A percentile compares a stretch with the other conserved stretches of the same genome.
These are phyloP conservation scores for Aspergillus hortae DNA, from an alignment of 2,329 filamentous ascomycete genomes.

Conservation along the genomic window DNA sequence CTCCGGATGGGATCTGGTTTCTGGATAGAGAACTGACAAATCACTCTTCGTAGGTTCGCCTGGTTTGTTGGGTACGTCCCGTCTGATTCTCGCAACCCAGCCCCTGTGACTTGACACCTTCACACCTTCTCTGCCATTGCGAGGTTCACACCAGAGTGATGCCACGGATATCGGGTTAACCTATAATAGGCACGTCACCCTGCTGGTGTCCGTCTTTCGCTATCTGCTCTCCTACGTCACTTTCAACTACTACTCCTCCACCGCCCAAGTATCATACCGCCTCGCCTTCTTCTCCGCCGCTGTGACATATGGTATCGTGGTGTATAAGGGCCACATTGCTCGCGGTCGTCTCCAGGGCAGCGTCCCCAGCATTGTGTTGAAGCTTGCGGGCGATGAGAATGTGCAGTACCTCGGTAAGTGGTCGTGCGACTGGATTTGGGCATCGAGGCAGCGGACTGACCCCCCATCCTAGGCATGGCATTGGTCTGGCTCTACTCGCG, in stretches of 20 bases:
- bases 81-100: slow-evolving; percentile 1
- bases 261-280: slow-evolving; percentile 82
- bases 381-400: slow-evolving; percentile 83
- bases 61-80: slow-evolving; percentile 76
- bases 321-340: slow-evolving; percentile 94
- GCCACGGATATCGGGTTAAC: slow-evolving; percentile 16
- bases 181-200: slow-evolving; percentile 69
- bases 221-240: slow-evolving; percentile 83
- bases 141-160: not conserved
- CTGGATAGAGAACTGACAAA: slow-evolving; percentile 18
- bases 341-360: slow-evolving; percentile 70
- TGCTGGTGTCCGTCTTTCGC: slow-evolving; percentile 77
- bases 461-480: slow-evolving; percentile 68
- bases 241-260: slow-evolving; percentile 77
- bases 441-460: not conserved
- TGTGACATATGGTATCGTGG: slow-evolving; percentile 93
- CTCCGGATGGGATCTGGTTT: slow-evolving; percentile 12
- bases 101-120: not conserved
- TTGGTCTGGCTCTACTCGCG: slow-evolving; percentile 90
- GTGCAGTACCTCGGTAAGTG: slow-evolving; percentile 89
- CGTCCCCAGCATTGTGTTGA: slow-evolving; percentile 59
- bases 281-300: slow-evolving; percentile 85
- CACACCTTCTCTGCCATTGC: not conserved
- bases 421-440: not conserved
- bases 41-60: slow-evolving; percentile 51